Conservation (phyloP, 202 grass and related monocot species). For the Schoenoplectus tabernaemontani region DNA sequence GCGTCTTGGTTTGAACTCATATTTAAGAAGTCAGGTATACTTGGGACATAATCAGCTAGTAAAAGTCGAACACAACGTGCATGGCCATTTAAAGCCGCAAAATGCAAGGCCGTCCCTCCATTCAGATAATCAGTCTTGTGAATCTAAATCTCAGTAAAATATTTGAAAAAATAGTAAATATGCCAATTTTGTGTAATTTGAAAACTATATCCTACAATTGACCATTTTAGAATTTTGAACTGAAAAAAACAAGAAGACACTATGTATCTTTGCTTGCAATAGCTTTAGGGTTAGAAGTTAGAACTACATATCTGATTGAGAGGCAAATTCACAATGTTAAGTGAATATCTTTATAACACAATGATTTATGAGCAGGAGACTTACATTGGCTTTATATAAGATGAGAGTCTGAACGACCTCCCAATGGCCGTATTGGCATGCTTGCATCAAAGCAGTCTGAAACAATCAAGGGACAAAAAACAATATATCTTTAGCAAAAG, state of each 20-base stretch:
- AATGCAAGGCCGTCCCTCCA: constrained; percentile 74
- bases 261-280: background rate
- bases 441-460: constrained; percentile 95
- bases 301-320: background rate
- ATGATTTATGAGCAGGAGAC: background rate
- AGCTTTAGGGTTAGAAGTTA: background rate
- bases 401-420: constrained; percentile 91
- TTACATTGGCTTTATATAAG: constrained; percentile 86
- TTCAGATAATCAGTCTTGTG: constrained; percentile 83
- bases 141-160: constrained; percentile 37
- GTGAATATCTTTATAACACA: background rate
- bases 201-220: background rate
- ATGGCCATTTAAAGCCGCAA: constrained; percentile 74
- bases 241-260: background rate
- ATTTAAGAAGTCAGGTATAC: constrained; percentile 43
- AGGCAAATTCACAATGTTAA: background rate
- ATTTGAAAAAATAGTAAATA: constrained; percentile 11
- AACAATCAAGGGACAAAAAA: background rate
- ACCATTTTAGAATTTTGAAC: constrained; percentile 2
- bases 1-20: constrained; percentile 31
- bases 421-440: constrained; percentile 94
- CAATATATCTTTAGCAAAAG: background rate
- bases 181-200: background rate
- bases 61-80: constrained; percentile 70
- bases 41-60: constrained; percentile 68